Conservation (phyloP, 371 early-diverging fungal species). For the Encephalitozoon hellem region DNA sequence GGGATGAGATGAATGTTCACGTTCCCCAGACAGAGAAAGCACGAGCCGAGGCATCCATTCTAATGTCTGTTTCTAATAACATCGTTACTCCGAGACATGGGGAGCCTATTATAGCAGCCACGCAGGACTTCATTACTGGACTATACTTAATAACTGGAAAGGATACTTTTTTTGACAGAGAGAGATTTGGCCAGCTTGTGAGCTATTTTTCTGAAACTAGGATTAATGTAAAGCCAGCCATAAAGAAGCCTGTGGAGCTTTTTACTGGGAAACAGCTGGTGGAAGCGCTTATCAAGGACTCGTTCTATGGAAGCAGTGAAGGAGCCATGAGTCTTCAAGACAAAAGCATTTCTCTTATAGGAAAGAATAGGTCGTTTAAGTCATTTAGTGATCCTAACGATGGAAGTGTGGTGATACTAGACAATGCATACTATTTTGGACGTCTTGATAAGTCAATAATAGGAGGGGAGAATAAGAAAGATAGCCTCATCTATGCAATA, state of each 20-base stretch:
- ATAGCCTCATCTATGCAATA: conserved; percentile 78
- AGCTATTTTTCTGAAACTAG: conserved; percentile 74
- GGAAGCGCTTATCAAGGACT: conserved; percentile 67
- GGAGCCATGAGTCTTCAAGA: not conserved
- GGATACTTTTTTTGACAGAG: conserved; percentile 83
- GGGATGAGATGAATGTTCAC: conserved; percentile 99
- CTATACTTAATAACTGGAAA: conserved; percentile 74
- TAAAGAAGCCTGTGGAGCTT: conserved; percentile 67
- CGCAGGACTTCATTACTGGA: conserved; percentile 97
- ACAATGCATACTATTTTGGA: conserved; percentile 85
- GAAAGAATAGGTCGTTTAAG: conserved; percentile 24
- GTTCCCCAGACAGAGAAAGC: conserved; percentile 97
- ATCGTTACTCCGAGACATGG: conserved; percentile 92
- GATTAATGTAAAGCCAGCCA: conserved; percentile 73
- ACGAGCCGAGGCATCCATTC: conserved; percentile 81
- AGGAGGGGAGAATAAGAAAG: conserved; percentile 81
- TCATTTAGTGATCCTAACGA: conserved; percentile 67
- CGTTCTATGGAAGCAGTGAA: not conserved
- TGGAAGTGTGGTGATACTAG: conserved; percentile 73
- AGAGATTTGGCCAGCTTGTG: conserved; percentile 73
- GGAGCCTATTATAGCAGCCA: conserved; percentile 90
- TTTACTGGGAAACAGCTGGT: conserved; percentile 71
- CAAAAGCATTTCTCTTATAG: not conserved
- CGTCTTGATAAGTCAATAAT: conserved; percentile 82
- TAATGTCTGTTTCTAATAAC: conserved; percentile 92